Conservation (phyloP, 441 rosid species). For the Capsella rubella region DNA sequence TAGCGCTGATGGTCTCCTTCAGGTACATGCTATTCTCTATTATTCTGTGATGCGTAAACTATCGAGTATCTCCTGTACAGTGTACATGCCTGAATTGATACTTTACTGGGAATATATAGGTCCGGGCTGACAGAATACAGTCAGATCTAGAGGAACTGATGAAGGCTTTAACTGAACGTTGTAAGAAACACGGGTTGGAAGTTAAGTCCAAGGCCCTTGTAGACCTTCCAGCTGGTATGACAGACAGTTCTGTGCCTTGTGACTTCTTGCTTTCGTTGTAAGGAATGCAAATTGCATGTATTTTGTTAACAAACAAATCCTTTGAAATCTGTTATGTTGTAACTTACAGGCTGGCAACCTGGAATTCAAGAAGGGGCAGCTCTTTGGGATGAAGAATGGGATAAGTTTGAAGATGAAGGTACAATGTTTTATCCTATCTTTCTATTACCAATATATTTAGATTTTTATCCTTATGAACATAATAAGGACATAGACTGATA, state of each 20-base stretch:
- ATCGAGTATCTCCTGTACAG: conserved; percentile 26
- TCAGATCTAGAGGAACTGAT: conserved; percentile 92
- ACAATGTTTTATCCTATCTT: conserved; percentile 29
- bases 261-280: conserved; percentile 14
- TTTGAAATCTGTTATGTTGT: conserved; percentile 44
- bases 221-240: conserved; percentile 88
- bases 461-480: conserved; percentile 21
- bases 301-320: conserved; percentile 25
- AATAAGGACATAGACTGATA: conserved; percentile 26
- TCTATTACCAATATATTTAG: conserved; percentile 20
- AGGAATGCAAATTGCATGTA: conserved; percentile 18
- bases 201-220: conserved; percentile 79
- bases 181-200: conserved; percentile 87
- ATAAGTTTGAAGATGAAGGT: conserved; percentile 99
- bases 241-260: conserved; percentile 19
- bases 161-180: conserved; percentile 79
- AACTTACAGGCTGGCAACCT: conserved; percentile 92
- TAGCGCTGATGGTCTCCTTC: conserved; percentile 95
- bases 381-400: conserved; percentile 99
- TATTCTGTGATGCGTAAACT: conserved; percentile 28
- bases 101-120: conserved; percentile 57
- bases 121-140: conserved; percentile 95
- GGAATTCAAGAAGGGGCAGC: conserved; percentile 91
- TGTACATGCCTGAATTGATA: conserved; percentile 35
- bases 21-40: conserved; percentile 58